Evolutionary conservation across 2,329 filamentous ascomycete species (phyloP), one percentile per base, ranked within the genome.

Genomic region (Coniochaeta ligniaria): DNA sequence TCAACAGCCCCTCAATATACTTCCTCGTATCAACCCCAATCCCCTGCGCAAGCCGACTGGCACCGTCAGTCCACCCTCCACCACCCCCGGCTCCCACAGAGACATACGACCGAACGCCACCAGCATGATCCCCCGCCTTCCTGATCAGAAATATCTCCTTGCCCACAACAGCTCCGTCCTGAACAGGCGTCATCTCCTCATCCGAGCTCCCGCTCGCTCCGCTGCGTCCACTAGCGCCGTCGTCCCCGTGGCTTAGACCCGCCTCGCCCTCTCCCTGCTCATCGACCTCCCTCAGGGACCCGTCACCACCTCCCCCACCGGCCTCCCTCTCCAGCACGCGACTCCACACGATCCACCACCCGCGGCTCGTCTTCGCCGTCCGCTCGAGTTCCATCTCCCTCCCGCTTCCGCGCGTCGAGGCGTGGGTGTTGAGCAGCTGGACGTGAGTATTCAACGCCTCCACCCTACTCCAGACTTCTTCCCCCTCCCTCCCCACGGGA

Each of bases 11-110:
- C 71, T 92, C 89, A 4, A 92, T 84, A 72, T 92, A 92, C 69
- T 82, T 83, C 71, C 86, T 82, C 33, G 89, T 91, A 76, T 93
- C 90, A 36, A 92, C 81, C 0, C 90, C 90, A 64, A 93, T 91
- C 0, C 89, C 90, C 68, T 90, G 86, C 0, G 83, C 85, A 64
- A 92, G 72, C 60, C 82, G 81, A 22, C 80, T 82, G 1, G 86
- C 83, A 3, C 83, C 84, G 26, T 82, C 83, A 52, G 80, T 67
- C 78, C 83, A 76, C 60, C 79, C 68, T 55, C 73, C 66, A 16
- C 75, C 69, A 11, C 60, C 63, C 24, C 57, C 60, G 16, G 54
- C 58, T 47, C 61, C 62, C 55, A 24, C 50, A 22, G 43, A 17
- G 22, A 60, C 60, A 36, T 65, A 67, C 54, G 75, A 69, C 58